These are phyloP conservation scores for Bullera alba DNA, from an alignment of 768 basidiomycete genomes.

Conservation along the genomic window DNA sequence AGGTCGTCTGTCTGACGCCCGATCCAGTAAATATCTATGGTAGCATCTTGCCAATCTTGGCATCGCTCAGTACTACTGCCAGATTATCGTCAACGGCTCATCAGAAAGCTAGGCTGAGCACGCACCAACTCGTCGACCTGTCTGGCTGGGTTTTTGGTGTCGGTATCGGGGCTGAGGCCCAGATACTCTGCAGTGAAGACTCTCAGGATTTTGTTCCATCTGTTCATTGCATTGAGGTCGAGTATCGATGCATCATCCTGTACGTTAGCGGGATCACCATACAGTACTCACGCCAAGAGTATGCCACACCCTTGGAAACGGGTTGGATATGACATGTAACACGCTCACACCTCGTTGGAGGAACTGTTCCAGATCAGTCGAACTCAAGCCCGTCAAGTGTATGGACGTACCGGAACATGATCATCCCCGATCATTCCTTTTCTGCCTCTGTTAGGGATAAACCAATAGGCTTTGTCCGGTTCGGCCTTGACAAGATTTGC, in stretches of 20 bases:
- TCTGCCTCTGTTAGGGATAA: conserved; percentile 19
- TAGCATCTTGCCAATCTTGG: no score
- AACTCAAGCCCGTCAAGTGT: neutral
- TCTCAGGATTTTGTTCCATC: conserved; percentile 82
- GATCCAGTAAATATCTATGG: no score
- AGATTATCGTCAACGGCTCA: neutral
- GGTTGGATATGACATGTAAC: conserved; percentile 79
- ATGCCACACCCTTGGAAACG: conserved; percentile 90
- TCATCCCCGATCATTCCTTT: conserved; percentile 69
- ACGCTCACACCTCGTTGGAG: conserved; percentile 71
- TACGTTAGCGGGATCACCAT: neutral
- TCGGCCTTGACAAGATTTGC: conserved; percentile 54
- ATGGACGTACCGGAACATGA: conserved; percentile 60
- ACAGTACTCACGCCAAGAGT: conserved; percentile 55
- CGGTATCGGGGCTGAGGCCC: conserved; percentile 47
- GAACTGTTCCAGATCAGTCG: conserved; percentile 50
- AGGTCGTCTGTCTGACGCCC: neutral
- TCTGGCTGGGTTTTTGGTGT: neutral
- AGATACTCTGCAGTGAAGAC: conserved; percentile 89
- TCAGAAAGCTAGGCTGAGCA: neutral
- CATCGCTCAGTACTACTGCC: neutral
- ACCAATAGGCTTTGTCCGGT: conserved; percentile 27
- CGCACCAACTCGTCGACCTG: conserved; percentile 6
- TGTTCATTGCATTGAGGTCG: conserved; percentile 72
- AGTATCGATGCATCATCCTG: conserved; percentile 86